Conservation (phyloP, 805 yeast genomes). For the Metschnikowia colocasiae region DNA sequence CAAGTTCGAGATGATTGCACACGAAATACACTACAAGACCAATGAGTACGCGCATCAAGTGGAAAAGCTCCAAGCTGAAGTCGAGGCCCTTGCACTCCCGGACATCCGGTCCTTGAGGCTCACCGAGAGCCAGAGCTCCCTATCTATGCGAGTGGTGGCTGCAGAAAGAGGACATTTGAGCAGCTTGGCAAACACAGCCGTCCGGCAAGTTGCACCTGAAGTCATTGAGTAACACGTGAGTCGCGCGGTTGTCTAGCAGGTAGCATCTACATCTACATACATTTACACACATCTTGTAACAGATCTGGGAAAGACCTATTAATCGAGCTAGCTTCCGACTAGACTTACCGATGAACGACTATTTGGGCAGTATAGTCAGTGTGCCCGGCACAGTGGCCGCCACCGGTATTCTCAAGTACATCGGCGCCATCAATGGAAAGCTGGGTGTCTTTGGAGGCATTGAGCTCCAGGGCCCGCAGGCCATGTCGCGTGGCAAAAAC, state of each 20-base stretch:
- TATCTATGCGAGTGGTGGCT: neutral
- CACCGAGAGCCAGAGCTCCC: neutral
- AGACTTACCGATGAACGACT: conserved; percentile 25
- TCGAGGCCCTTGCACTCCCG: conserved; percentile 2
- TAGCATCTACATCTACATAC: neutral
- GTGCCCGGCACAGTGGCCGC: conserved; percentile 64
- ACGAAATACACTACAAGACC: conserved; percentile 24
- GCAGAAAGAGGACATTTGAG: neutral
- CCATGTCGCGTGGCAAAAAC: conserved; percentile 69
- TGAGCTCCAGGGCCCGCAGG: conserved; percentile 65
- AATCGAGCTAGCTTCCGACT: too few relatives aligned
- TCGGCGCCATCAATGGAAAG: conserved; percentile 72
- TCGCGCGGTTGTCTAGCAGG: neutral
- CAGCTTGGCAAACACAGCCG: neutral
- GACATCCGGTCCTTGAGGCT: neutral
- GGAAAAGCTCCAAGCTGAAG: conserved; percentile 6
- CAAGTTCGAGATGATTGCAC: conserved; percentile 29
- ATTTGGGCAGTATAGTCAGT: conserved; percentile 34
- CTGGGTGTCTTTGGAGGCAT: conserved; percentile 80
- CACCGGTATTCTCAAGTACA: conserved; percentile 61
- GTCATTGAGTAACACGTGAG: conserved; percentile 1
- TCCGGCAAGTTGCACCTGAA: neutral
- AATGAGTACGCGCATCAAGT: conserved; percentile 10
- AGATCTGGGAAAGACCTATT: too few relatives aligned
- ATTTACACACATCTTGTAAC: neutral